Evolutionary conservation across 148 eudicot species (phyloP), one percentile per base, ranked within the genome.

Genomic region (Mesembryanthemum crystallinum): DNA sequence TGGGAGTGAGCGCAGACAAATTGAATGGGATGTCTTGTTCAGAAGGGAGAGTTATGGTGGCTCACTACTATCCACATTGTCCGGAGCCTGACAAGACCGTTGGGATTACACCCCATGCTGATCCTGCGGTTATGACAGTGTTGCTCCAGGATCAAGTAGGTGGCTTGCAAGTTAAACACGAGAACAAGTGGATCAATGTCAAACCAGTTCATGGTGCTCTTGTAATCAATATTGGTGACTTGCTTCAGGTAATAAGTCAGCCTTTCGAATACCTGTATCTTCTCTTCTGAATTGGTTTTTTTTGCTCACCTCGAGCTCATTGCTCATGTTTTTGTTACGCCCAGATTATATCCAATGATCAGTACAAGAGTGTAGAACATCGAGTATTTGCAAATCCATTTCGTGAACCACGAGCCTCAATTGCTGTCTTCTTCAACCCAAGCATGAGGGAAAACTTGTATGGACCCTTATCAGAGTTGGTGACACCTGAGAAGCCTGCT

Each of bases 261-360:
- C n/a, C 27, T 59, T 35, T 24, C 49, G 52, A n/a, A 21, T 7
- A 66, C 29, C 1, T 4, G 21, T 60, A 13, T 25, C 23, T 2
- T 24, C 11, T 62, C 35, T 62, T 29, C 64, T 27, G 32, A 27
- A 24, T 27, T 60, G 64, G 5, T n/a, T n/a, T 33, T 57, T 37
- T 58, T 37, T 24, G 30, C 33, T 55, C 24, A 37, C 58, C 25
- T 24, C 14, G 37, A 23, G 18, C 65, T 55, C 14, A 57, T 24
- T 7, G 8, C n/a, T 37, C 52, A 28, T 29, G 30, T 11, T 37
- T 32, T 1, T 25, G 25, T 67, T 39, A 15, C 37, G 28, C 59
- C 24, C 79, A 91, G 92, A 91, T 91, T 27, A 69, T 89, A 52
- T 90, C 92, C 0, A 90, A 90, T 67, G 89, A 83, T 29, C 82